Evolutionary conservation across 2,329 filamentous ascomycete genomes (phyloP), one percentile per base, ranked within the genome.

Genomic region (Trichothecium roseum): DNA sequence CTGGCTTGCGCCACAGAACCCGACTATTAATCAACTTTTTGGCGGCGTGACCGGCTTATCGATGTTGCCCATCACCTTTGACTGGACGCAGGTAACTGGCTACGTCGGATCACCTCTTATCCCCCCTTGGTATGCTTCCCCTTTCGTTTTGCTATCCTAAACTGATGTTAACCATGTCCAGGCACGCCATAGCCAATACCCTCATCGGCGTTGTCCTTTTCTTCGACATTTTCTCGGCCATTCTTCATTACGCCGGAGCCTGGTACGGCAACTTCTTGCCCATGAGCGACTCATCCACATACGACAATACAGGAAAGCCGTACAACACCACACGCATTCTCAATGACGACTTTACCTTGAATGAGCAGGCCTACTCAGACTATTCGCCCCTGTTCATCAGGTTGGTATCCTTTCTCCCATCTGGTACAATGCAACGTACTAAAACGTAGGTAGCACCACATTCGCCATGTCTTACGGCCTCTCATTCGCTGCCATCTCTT

Each of bases 131-230:
- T 73, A 51, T 39, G 65, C 50, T n/a, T n/a, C n/a, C n/a, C 12
- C 9, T 18, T 8, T 12, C 7, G 6, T 6, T 24, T 10, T 24
- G 20, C 6, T 6, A 29, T 29, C 6, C 13, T 13, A 29, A 7
- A 38, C 16, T 13, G 28, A 7, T 24, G 37, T 16, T 36, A 18
- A n/a, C n/a, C n/a, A n/a, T n/a, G n/a, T n/a, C n/a, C 15, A 72
- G 68, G 76, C 74, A 79, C 50, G 81, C 79, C 8, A 84, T 84
- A 43, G 78, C 75, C 38, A 86, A 86, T 49, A 83, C 78, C 0
- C 53, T 82, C 28, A 72, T 84, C 24, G 80, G 80, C 13, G 71
- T 84, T 18, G 62, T 81, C 2, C 18, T 69, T 2, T 84, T 81
- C 50, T 83, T 74, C 49, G 67, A 83, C 39, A 53, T 81, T n/a